Conservation (phyloP, 148 eudicot genomes). For the Rhododendron ferrugineum region DNA sequence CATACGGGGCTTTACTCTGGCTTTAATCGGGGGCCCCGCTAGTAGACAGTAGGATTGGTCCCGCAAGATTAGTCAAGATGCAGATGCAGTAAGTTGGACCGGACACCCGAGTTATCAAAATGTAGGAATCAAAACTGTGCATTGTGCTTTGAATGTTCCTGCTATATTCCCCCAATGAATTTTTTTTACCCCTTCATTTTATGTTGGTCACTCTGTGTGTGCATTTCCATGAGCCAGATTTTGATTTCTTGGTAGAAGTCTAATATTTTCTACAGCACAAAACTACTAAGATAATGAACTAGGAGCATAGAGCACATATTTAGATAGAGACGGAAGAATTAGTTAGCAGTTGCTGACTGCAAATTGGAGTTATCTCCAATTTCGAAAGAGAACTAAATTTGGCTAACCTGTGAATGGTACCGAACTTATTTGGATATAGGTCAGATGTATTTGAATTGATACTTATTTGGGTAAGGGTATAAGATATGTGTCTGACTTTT, state of each 20-base stretch:
- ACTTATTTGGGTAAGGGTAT: not conserved
- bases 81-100: not conserved
- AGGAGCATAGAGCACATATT: not conserved
- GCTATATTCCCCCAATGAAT: no score
- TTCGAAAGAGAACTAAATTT: not conserved
- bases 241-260: not conserved
- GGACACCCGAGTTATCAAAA: not conserved
- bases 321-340: not conserved
- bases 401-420: not conserved
- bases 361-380: not conserved
- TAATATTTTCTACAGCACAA: not conserved
- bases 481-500: not conserved
- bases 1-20: not conserved
- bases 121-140: not conserved
- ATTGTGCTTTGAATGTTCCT: not conserved
- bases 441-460: not conserved
- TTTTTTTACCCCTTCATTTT: not conserved
- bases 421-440: not conserved
- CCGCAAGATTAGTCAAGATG: not conserved
- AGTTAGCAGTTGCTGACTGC: not conserved
- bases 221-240: not conserved
- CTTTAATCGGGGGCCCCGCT: not conserved
- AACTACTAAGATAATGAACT: not conserved
- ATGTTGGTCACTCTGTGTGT: constrained; percentile 3
- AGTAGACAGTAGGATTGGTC: not conserved